These are phyloP conservation scores for Scedosporium aurantiacum DNA, from an alignment of 2,329 filamentous ascomycete genomes.

Conservation along the genomic window DNA sequence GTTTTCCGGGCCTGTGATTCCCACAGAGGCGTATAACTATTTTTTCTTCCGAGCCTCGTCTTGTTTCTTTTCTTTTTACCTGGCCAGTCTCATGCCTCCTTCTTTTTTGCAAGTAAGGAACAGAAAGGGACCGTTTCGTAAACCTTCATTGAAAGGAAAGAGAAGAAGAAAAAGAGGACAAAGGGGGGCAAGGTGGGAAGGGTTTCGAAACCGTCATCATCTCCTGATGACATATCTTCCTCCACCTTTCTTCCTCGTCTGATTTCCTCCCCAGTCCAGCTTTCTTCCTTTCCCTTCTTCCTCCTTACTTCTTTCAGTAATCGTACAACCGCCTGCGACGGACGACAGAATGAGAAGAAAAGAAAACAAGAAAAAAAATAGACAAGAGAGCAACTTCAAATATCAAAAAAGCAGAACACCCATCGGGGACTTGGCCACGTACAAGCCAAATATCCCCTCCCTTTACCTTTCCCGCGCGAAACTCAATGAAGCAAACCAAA, in stretches of 20 bases:
- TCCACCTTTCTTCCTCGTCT: no score
- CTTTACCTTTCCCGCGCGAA: not conserved
- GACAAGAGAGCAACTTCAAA: not conserved
- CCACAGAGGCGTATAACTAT: not conserved
- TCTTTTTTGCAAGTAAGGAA: not conserved
- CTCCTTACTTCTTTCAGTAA: no score
- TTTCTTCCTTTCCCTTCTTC: no score
- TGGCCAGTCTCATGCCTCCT: not conserved
- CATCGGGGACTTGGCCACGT: not conserved
- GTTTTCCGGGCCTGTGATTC: not conserved
- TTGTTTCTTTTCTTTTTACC: not conserved
- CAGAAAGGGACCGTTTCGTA: not conserved
- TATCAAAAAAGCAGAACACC: not conserved
- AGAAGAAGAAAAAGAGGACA: not conserved
- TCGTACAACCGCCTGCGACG: no score
- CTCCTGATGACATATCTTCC: not conserved
- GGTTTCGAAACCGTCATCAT: not conserved
- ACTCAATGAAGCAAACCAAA: not conserved
- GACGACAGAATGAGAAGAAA: no score
- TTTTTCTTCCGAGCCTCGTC: not conserved
- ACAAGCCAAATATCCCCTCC: not conserved
- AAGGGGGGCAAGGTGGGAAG: not conserved
- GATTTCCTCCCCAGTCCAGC: no score
- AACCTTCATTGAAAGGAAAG: not conserved
- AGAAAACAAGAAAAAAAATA: no score